Base-by-base conservation (phyloP, 169 alveolate species). In the Plasmodium malariae region DNA sequence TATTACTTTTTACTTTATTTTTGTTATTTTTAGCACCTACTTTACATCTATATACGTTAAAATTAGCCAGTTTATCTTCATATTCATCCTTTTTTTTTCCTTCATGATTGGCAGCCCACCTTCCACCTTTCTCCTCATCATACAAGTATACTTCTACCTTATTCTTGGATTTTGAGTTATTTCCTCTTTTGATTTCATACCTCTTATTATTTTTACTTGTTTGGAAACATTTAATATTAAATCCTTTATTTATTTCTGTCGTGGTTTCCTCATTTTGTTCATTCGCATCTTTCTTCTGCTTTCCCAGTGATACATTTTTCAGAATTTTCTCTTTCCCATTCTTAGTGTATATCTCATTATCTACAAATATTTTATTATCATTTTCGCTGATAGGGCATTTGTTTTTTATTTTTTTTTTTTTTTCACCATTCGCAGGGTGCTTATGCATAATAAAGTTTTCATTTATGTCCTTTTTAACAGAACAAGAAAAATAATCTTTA, bases 291-390 rank as follows among this genome's bases (percentile, higher is more conserved):
- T 17, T 1, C 21, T 36, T 32, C 34, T 55, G 28, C 7, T 26
- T 36, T 11, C 21, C 48, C 6, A 21, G 1, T 7, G 19, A 26
- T 55, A n/a, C 59, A 26, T 70, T 70, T 36, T 48, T 24, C 32
- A 28, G 21, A 70, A 12, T 32, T 26, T 70, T 34, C 68, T 68
- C 12, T 26, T 68, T 68, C 51, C 60, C 57, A 5, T 68, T 40
- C 60, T 9, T 34, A 28, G 51, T n/a, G n/a, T n/a, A n/a, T 30
- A 28, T 19, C 49, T 19, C 55, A 28, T 28, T 14, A 17, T 57
- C 14, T 51, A 28, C 62, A 73, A 19, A 32, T 55, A 4, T 59
- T 30, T 73, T 19, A 0, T 73, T 32, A 19, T 48, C 32, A 7
- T 30, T 73, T 37, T 45, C 30, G 21, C 26, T 32, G 70, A 4